These are phyloP conservation scores for Escovopsis sp. DNA, from an alignment of 2,329 filamentous ascomycete genomes.

Conservation along the genomic window DNA sequence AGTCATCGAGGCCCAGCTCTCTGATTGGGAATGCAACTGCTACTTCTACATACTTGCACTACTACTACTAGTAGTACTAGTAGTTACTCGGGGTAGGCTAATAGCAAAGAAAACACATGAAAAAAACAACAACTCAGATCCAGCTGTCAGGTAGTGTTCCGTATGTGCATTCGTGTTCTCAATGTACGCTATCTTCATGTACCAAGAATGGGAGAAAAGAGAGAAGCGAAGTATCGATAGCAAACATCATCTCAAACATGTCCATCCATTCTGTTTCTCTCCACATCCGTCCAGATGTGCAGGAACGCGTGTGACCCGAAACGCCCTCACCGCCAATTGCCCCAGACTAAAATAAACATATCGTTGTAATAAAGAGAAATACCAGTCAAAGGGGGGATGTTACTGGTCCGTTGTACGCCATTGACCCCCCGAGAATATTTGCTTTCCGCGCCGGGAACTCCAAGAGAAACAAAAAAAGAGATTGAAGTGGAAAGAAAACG, in stretches of 20 bases:
- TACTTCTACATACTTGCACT: too few species aligned
- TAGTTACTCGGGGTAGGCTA: too few species aligned
- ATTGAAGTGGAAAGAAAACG: too few species aligned
- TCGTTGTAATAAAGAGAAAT: background rate
- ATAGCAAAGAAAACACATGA: too few species aligned
- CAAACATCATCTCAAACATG: conserved; percentile 1
- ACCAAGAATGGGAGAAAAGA: conserved; percentile 9
- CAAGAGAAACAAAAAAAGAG: background rate
- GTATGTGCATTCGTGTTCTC: conserved; percentile 2
- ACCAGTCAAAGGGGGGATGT: background rate
- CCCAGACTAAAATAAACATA: background rate
- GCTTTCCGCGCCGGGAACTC: background rate
- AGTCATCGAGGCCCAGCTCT: too few species aligned
- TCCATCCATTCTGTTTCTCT: background rate
- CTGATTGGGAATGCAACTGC: too few species aligned
- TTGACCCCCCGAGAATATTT: background rate
- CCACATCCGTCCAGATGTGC: too few species aligned
- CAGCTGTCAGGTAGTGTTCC: too few species aligned
- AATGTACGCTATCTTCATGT: conserved; percentile 12
- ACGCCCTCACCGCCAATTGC: conserved; percentile 4
- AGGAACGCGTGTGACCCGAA: background rate
- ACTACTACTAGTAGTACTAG: too few species aligned
- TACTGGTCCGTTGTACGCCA: background rate
- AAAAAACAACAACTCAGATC: too few species aligned
- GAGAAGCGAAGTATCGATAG: conserved; percentile 3